A percentile compares a stretch with the other conserved stretches of the same genome.
phyloP scores from a whole-genome alignment of 2,329 filamentous ascomycete genomes.

The Pseudocercospora vitis region DNA sequence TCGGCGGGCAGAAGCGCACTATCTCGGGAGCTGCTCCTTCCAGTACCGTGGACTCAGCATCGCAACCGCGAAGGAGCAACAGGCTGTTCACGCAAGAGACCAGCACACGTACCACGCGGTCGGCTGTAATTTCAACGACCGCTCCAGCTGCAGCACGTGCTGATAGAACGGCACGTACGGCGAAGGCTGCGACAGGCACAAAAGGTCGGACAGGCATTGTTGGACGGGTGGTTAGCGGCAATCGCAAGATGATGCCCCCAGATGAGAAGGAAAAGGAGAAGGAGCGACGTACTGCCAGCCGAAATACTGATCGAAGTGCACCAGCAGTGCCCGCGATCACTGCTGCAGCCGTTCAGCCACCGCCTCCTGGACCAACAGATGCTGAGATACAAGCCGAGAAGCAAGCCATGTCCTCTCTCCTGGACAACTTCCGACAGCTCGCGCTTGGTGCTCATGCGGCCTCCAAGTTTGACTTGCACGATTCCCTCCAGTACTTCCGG shows the following conservation, averaged over 20 bases:
- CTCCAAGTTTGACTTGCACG: conserved; percentile 73
- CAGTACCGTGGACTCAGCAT: conserved; percentile 40
- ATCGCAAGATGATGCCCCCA: conserved; percentile 62
- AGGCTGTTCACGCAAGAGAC: conserved; percentile 63
- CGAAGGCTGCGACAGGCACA: conserved; percentile 66
- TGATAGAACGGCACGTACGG: conserved; percentile 47
- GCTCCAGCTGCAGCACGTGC: conserved; percentile 59
- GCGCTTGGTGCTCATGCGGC: conserved; percentile 77
- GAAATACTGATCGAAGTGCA: conserved; percentile 56
- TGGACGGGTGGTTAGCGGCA: conserved; percentile 85
- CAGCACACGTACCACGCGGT: conserved; percentile 63
- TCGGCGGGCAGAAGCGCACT: conserved; percentile 73
- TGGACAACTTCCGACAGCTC: conserved; percentile 80
- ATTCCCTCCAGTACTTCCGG: conserved; percentile 73
- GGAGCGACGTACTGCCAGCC: conserved; percentile 59
- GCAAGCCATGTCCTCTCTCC: conserved; percentile 72
- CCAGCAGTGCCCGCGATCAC: conserved; percentile 37
- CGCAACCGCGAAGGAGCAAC: conserved; percentile 49
- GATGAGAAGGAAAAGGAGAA: conserved; percentile 56
- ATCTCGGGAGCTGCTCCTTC: conserved; percentile 66
- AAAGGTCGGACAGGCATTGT: conserved; percentile 70
- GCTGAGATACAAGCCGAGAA: conserved; percentile 48
- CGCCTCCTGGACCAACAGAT: conserved; percentile 17
- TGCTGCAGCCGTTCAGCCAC: conserved; percentile 29
- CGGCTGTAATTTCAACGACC: conserved; percentile 50